Evolutionary conservation across 345 rosid species (phyloP).

Genomic region (Euphorbia tirucalli): DNA sequence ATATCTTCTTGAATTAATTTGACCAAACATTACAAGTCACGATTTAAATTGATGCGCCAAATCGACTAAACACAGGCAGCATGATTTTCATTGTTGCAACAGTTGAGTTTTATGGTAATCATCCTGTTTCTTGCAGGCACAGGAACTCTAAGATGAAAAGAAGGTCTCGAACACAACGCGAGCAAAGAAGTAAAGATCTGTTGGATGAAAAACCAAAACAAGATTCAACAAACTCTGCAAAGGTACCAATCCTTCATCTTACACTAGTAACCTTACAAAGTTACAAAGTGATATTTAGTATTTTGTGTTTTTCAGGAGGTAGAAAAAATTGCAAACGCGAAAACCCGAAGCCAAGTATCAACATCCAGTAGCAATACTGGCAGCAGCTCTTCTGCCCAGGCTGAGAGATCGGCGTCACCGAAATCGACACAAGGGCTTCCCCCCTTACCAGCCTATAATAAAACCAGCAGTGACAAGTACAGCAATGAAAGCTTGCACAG

Average conservation of each 20-base stretch:
- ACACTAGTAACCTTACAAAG: background rate
- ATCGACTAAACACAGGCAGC: too few species aligned
- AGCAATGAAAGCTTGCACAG: constrained; percentile 27
- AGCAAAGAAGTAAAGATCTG: constrained; percentile 29
- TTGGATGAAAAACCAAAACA: constrained; percentile 20
- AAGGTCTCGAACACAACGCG: constrained; percentile 37
- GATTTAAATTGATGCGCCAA: too few species aligned
- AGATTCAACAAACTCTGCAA: constrained; percentile 18
- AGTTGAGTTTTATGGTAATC: background rate
- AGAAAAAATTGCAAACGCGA: constrained; percentile 14
- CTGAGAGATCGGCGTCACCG: constrained; percentile 22
- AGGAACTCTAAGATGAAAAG: constrained; percentile 38
- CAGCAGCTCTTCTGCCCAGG: constrained; percentile 27
- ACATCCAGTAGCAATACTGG: constrained; percentile 36
- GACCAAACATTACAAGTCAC: too few species aligned
- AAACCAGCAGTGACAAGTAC: constrained; percentile 19
- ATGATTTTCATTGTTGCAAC: too few species aligned
- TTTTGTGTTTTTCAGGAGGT: constrained; percentile 39
- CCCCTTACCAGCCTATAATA: constrained; percentile 35
- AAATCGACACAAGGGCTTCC: constrained; percentile 29
- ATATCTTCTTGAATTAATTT: too few species aligned
- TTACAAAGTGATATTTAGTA: too few species aligned
- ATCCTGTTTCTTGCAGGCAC: constrained; percentile 28
- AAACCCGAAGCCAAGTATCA: constrained; percentile 26
- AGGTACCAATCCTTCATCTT: constrained; percentile 32